Base-by-base conservation (phyloP, 176 grass and related monocot species). In the Pharus latifolius region DNA sequence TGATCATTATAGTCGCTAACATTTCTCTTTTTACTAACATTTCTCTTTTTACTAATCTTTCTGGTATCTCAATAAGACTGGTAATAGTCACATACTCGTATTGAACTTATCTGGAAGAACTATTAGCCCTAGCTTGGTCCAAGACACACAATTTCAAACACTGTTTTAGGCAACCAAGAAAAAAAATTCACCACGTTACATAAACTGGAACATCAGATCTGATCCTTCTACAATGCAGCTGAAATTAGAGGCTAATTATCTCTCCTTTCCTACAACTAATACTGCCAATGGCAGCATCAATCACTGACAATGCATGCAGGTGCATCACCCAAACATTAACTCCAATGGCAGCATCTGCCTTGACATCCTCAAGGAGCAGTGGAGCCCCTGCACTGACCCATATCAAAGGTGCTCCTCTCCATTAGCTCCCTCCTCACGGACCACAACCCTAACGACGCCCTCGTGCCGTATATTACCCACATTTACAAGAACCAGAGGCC, bases 361-460 rank as follows among this genome's bases (percentile, higher is more conserved):
- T 13, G 75, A 79, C 16, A 79, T 79, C 48, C 63, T 79, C 24
- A 79, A 79, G 49, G 75, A 79, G 63, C 75, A 79, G 34, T 79
- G 75, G 75, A 79, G 75, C n/a, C 63, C 75, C 75, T 26, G 75
- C 75, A 57, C 50, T 79, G 34, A 79, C n/a, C 75, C 14, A 69
- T 79, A 12, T 79, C 75, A 3, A 79, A 79, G 56, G 75, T 79
- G 33, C 73, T 77, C 11, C 18, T 77, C 29, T 77, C 73, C 18
- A 77, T 77, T 25, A 63, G 73, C 59, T 77, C 73, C 43, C 73
- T 77, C 59, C 57, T 77, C 34, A 65, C 59, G 26, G 73, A 77
- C 57, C 73, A 54, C 10, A 77, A 77, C 59, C 73, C 73, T 31
- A 56, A 77, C 41, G 73, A 77, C 73, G 56, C 73, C 13, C 73